Base-by-base conservation (phyloP, 768 basidiomycete genomes). In the Coprinopsis marcescibilis region DNA sequence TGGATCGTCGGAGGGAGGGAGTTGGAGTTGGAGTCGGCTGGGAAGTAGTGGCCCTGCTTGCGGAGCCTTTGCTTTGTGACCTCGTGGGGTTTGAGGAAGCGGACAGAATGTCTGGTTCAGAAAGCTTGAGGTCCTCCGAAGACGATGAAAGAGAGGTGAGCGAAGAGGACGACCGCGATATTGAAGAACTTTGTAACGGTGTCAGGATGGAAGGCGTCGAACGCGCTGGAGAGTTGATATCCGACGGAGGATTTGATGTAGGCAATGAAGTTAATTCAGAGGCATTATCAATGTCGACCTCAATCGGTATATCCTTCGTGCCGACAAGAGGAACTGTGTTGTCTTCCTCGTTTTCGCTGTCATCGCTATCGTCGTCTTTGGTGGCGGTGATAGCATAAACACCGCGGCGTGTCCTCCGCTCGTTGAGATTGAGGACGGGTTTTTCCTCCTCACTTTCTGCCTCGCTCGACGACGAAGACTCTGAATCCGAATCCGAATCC, bases 341-440 rank as follows among this genome's bases (percentile, higher is more conserved):
- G 44, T 70, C 73, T 33, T 73, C 77, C 33, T 79, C 76, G 39
- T 78, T 77, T 20, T 81, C 76, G 49, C 76, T 78, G 48, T 78
- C 78, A 52, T 84, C 82, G 32, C 77, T 77, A 42, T 79, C 77
- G 17, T 80, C 75, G 46, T 74, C 76, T 49, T 74, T 71, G 50
- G 78, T 73, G 52, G 74, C 71, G 52, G 82, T 64, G 32, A 86
- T 76, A 23, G 84, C 83, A 60, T 90, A 90, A 14, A 90, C 88
- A 25, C 88, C 87, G 33, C 88, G 75, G 24, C 88, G 79, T 40
- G 88, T 90, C 52, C 88, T 72, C 30, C 88, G 75, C 60, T 89
- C 88, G 56, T 90, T 83, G 51, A 89, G 65, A 55, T 90, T 85
- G 45, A 81, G 64, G 35, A 57, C 51, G 46, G 66, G 45, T 50